Evolutionary conservation across 2,329 filamentous ascomycete species (phyloP).

Genomic region (Alternaria brassicicola): DNA sequence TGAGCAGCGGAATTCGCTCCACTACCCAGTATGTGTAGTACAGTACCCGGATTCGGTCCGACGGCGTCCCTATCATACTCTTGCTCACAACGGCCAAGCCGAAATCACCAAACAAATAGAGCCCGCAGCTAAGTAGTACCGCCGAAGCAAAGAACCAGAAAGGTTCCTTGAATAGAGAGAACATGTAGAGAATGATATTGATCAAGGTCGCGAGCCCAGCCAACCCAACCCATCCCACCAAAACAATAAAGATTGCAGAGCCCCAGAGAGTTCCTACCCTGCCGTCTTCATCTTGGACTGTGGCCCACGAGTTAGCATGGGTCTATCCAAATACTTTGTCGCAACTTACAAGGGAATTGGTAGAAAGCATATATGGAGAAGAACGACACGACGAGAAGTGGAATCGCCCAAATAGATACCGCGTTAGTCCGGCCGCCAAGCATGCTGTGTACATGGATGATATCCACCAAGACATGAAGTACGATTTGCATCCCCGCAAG

Average conservation of each 20-base stretch:
- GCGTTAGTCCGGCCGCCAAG: background rate
- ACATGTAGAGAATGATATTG: background rate
- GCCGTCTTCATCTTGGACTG: background rate
- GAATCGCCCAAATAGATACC: background rate
- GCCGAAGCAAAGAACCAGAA: background rate
- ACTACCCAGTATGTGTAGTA: conserved; percentile 7
- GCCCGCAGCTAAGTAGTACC: background rate
- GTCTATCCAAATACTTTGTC: background rate
- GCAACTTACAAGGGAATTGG: conserved; percentile 8
- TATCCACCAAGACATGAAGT: conserved; percentile 4
- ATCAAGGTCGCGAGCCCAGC: conserved; percentile 2
- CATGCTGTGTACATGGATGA: conserved; percentile 5
- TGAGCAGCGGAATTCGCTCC: conserved; percentile 5
- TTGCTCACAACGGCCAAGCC: conserved; percentile 3
- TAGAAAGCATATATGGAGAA: conserved; percentile 12
- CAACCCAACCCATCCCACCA: background rate
- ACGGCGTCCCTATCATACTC: background rate
- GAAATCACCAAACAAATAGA: conserved; percentile 1
- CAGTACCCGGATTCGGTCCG: background rate
- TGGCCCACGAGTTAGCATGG: background rate
- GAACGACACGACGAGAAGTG: background rate
- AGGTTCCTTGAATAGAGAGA: background rate
- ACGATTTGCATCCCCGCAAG: conserved; percentile 12
- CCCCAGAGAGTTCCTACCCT: background rate
- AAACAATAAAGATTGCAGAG: background rate